These are phyloP conservation scores for Tetrahymena thermophila DNA, from an alignment of 73 alveolate genomes.

Conservation along the genomic window DNA sequence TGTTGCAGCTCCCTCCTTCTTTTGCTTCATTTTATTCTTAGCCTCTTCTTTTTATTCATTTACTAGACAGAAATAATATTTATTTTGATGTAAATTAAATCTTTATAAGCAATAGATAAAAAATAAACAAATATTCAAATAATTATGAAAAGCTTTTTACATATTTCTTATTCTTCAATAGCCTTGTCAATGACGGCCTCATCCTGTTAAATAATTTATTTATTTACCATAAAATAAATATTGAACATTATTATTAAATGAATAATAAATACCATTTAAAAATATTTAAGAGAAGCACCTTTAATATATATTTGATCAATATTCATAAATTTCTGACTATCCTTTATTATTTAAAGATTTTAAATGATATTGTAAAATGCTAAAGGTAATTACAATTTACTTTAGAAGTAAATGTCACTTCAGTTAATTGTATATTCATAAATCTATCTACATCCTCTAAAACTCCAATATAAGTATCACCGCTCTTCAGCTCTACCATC, in stretches of 20 bases:
- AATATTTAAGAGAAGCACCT: conserved; percentile 34
- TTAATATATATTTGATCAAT: conserved; percentile 22
- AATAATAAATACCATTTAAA: conserved; percentile 21
- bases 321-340: conserved; percentile 9
- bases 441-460: conserved; percentile 27
- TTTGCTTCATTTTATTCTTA: not conserved
- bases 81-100: not conserved
- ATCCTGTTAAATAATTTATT: not conserved
- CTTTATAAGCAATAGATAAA: not conserved
- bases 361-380: not conserved
- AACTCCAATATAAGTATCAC: conserved; percentile 35
- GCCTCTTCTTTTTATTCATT: not conserved
- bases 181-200: conserved; percentile 24
- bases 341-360: not conserved
- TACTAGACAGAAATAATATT: not conserved
- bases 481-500: conserved; percentile 35
- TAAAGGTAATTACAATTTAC: not conserved
- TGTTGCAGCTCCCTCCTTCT: not conserved
- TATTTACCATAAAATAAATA: too few relatives aligned
- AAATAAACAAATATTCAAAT: not conserved
- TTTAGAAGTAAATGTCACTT: conserved; percentile 30
- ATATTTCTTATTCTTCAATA: conserved; percentile 40
- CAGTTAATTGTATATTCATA: conserved; percentile 25
- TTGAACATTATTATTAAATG: not conserved
- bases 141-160: not conserved